These are phyloP conservation scores for Melocanna baccifera DNA, from an alignment of 176 grass and related monocot species.

Conservation along the genomic window DNA sequence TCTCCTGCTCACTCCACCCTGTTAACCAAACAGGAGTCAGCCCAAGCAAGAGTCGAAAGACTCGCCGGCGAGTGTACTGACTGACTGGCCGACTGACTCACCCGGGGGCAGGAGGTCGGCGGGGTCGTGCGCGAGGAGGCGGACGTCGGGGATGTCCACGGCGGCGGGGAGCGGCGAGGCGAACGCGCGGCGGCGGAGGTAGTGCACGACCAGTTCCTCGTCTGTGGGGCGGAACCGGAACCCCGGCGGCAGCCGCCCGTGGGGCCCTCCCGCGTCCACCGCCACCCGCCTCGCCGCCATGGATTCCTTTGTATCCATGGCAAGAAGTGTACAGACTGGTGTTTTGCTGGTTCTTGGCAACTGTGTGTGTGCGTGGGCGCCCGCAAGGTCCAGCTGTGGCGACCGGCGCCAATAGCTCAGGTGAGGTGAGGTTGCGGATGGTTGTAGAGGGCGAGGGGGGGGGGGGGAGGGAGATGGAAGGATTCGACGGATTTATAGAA, in stretches of 20 bases:
- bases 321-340: not conserved
- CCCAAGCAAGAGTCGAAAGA: not conserved
- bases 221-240: conserved; percentile 76
- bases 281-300: conserved; percentile 15
- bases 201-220: conserved; percentile 65
- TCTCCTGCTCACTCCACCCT: conserved; percentile 51
- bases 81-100: not conserved
- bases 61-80: not conserved
- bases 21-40: not conserved
- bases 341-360: not conserved
- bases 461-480: not conserved
- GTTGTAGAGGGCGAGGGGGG: not conserved
- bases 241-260: conserved; percentile 46
- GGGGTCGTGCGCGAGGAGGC: conserved; percentile 61
- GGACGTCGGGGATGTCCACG: conserved; percentile 62
- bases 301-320: not conserved
- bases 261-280: not conserved
- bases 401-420: not conserved
- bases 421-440: not conserved
- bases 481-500: conserved; percentile 42
- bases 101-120: conserved; percentile 56
- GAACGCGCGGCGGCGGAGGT: conserved; percentile 60
- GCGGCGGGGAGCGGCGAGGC: conserved; percentile 47
- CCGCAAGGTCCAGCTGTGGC: not conserved
- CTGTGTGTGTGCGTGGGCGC: not conserved